phyloP scores from a whole-genome alignment of 495 filamentous ascomycete genomes.

The Penicillium goetzii region DNA sequence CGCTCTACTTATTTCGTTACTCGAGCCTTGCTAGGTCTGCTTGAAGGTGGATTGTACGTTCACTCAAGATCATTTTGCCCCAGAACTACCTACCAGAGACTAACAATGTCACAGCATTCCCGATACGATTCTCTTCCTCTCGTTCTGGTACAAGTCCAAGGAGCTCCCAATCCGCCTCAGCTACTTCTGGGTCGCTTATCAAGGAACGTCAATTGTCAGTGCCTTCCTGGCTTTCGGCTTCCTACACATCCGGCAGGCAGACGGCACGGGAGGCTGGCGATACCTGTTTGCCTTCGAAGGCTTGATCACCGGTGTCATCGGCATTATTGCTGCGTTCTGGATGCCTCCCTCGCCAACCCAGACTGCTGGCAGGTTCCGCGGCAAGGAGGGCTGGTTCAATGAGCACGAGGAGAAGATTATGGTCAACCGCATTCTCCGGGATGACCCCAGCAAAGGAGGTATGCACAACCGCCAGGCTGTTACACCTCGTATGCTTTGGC shows the following conservation, averaged over 20 bases:
- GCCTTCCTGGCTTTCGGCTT: constrained; percentile 74
- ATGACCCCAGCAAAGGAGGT: constrained; percentile 71
- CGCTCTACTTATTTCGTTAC: constrained; percentile 64
- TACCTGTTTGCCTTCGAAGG: constrained; percentile 67
- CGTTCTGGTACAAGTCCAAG: constrained; percentile 74
- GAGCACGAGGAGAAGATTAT: constrained; percentile 60
- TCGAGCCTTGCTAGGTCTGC: constrained; percentile 68
- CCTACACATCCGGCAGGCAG: constrained; percentile 63
- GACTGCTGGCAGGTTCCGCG: constrained; percentile 67
- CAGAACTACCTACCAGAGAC: background rate
- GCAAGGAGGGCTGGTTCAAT: constrained; percentile 73
- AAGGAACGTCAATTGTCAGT: constrained; percentile 64
- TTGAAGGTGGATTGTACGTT: constrained; percentile 74
- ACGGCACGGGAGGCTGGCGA: constrained; percentile 70
- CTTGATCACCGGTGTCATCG: constrained; percentile 62
- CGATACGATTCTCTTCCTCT: constrained; percentile 66
- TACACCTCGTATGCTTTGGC: constrained; percentile 48
- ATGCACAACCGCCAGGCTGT: constrained; percentile 66
- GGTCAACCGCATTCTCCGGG: constrained; percentile 71
- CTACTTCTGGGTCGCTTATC: constrained; percentile 75
- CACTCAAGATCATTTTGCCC: background rate
- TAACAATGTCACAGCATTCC: constrained; percentile 38
- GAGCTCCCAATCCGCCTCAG: constrained; percentile 68
- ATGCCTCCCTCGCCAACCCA: constrained; percentile 76
- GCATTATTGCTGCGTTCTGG: constrained; percentile 64